Evolutionary conservation across 1,139 yeast species (phyloP).

Genomic region (Candida sp.): DNA sequence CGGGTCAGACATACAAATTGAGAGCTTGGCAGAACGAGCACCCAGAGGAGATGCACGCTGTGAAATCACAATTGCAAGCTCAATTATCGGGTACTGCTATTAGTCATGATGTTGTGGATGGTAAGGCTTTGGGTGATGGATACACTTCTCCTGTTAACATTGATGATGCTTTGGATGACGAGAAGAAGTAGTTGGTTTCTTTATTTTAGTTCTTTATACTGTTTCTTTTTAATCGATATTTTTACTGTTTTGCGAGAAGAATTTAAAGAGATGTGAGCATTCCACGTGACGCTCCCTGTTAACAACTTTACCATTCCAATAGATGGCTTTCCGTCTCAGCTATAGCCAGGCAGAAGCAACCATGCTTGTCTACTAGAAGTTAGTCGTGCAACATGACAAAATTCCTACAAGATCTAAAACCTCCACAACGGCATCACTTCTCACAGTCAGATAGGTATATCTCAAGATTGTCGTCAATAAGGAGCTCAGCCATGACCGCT

Average conservation of each 20-base stretch:
- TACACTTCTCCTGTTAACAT: constrained; percentile 24
- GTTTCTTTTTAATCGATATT: neutral
- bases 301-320: no score
- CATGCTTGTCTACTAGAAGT: no score
- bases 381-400: no score
- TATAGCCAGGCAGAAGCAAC: no score
- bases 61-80: constrained; percentile 58
- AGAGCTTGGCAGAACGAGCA: constrained; percentile 72
- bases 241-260: neutral
- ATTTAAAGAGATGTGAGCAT: no score
- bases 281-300: no score
- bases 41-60: constrained; percentile 74
- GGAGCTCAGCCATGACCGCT: no score
- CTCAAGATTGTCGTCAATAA: no score
- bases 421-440: no score
- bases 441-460: no score
- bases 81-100: constrained; percentile 30
- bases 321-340: no score
- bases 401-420: no score
- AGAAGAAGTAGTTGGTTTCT: constrained; percentile 19
- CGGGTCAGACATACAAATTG: constrained; percentile 75
- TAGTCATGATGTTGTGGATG: constrained; percentile 31
- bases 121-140: constrained; percentile 27
- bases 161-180: constrained; percentile 28
- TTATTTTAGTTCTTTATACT: neutral